Base-by-base conservation (phyloP, 2,329 filamentous ascomycete genomes). In the Fusarium burgessii region DNA sequence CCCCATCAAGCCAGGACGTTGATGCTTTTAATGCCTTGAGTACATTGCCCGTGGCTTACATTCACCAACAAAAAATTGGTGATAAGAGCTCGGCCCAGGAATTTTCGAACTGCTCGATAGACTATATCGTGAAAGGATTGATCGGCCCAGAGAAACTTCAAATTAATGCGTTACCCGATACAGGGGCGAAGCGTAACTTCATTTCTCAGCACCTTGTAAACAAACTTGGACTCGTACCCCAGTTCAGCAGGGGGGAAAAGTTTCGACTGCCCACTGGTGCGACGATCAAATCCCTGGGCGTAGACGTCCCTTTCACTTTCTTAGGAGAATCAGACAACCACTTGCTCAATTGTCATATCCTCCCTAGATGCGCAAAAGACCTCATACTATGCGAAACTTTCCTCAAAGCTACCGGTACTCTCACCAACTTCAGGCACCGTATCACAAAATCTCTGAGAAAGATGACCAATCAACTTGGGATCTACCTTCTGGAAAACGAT, bases 201-300 rank as follows among this genome's bases (percentile, higher is more conserved):
- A 20, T 65, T 3, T 40, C 64, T 4, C 5, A 17, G 2, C 36
- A 42, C 2, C 29, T 68, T 8, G 61, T n/a, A 2, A 11, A 47
- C 0, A 32, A 15, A 9, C 14, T 52, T 8, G 49, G 55, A 0
- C 47, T 60, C 1, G 10, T 23, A 3, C 55, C 46, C 6, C 2
- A 12, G 0, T 3, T 1, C 4, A 2, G 2, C 0, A 25, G 1
- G 0, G 2, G n/a, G 3, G 17, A 11, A 6, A 5, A 0, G 2
- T 38, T 52, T 15, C 14, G 23, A 2, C 27, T 65, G 1, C 61
- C 65, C 0, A 6, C n/a, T 0, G 49, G 43, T 0, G 50, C 32
- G 1, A 6, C 32, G 12, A 2, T 65, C 0, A 2, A 27, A 1
- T 68, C 61, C 5, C 45, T 2, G 6, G 61, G 61, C 0, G n/a